phyloP scores from a whole-genome alignment of 768 basidiomycete species.

The Daedaleopsis sinensis region DNA sequence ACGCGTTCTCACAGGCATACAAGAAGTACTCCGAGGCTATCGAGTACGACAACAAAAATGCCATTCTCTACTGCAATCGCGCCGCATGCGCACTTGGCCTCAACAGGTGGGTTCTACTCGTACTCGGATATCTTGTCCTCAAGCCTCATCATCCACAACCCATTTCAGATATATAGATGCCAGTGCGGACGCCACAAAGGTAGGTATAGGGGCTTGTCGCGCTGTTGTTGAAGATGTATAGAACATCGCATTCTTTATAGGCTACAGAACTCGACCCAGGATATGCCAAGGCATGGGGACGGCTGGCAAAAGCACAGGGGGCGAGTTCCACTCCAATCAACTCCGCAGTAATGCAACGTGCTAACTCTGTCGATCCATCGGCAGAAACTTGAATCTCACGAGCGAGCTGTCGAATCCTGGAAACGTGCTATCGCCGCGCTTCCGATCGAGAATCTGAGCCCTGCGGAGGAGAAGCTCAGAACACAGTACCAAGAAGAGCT shows the following conservation, averaged over 20 bases:
- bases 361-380: background rate
- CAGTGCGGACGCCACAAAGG: slow-evolving; percentile 15
- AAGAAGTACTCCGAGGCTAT: slow-evolving; percentile 47
- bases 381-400: slow-evolving; percentile 13
- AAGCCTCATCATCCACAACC: no score
- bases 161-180: slow-evolving; percentile 17
- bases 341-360: background rate
- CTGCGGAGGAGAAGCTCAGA: slow-evolving; percentile 37
- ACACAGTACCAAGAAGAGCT: slow-evolving; percentile 30
- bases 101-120: slow-evolving; percentile 29
- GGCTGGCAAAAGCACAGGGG: slow-evolving; percentile 18
- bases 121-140: background rate
- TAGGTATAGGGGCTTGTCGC: background rate
- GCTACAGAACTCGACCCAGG: slow-evolving; percentile 18
- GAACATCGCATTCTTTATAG: background rate
- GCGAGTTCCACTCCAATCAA: slow-evolving; percentile 3
- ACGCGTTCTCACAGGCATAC: slow-evolving; percentile 39
- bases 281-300: slow-evolving; percentile 27
- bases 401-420: slow-evolving; percentile 15
- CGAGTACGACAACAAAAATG: slow-evolving; percentile 38
- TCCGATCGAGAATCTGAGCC: slow-evolving; percentile 30
- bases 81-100: slow-evolving; percentile 42
- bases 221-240: background rate
- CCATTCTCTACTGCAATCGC: slow-evolving; percentile 47
- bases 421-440: slow-evolving; percentile 37